Percentiles rank a stretch among this genome's conserved stretches.
phyloP scores from a whole-genome alignment of 352 stramenopile genomes.

The Phytophthora citricola region DNA sequence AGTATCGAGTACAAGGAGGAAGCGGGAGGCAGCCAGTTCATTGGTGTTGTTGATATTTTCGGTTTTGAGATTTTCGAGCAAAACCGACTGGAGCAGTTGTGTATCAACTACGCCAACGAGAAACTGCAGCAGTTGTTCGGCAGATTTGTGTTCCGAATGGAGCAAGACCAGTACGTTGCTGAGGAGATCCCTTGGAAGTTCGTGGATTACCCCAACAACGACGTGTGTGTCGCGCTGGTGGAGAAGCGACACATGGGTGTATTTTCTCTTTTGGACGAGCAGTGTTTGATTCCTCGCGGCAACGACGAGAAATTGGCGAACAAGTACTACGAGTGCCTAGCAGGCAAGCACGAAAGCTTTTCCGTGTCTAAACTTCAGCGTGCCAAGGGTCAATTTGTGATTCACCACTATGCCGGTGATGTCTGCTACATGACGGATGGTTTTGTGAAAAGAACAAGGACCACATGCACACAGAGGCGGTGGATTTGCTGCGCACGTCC shows the following conservation, averaged over 20 bases:
- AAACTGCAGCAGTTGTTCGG: slow-evolving; percentile 89
- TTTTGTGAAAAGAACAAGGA: slow-evolving; percentile 93
- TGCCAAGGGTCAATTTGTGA: slow-evolving; percentile 85
- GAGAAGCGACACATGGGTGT: slow-evolving; percentile 80
- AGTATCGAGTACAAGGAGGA: slow-evolving; percentile 89
- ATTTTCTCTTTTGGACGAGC: slow-evolving; percentile 86
- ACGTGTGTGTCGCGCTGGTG: slow-evolving; percentile 77
- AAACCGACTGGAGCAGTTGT: slow-evolving; percentile 93
- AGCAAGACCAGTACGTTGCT: slow-evolving; percentile 84
- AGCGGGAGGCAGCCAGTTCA: slow-evolving; percentile 71
- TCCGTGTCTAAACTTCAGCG: slow-evolving; percentile 74
- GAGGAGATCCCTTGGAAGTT: slow-evolving; percentile 92
- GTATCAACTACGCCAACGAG: slow-evolving; percentile 91
- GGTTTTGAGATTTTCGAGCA: slow-evolving; percentile 91
- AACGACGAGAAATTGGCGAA: slow-evolving; percentile 88
- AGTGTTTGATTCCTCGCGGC: slow-evolving; percentile 83
- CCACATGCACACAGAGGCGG: slow-evolving; percentile 82
- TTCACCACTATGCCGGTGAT: slow-evolving; percentile 87
- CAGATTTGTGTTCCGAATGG: slow-evolving; percentile 85
- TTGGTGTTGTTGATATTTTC: slow-evolving; percentile 93
- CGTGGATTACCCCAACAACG: slow-evolving; percentile 90
- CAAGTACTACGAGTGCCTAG: slow-evolving; percentile 79
- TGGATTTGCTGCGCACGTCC: slow-evolving; percentile 77
- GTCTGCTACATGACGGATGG: slow-evolving; percentile 84
- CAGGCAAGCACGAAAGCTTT: slow-evolving; percentile 69